Conservation (phyloP, 2,329 filamentous ascomycete genomes). For the Chrysoporthe austroafricana region DNA sequence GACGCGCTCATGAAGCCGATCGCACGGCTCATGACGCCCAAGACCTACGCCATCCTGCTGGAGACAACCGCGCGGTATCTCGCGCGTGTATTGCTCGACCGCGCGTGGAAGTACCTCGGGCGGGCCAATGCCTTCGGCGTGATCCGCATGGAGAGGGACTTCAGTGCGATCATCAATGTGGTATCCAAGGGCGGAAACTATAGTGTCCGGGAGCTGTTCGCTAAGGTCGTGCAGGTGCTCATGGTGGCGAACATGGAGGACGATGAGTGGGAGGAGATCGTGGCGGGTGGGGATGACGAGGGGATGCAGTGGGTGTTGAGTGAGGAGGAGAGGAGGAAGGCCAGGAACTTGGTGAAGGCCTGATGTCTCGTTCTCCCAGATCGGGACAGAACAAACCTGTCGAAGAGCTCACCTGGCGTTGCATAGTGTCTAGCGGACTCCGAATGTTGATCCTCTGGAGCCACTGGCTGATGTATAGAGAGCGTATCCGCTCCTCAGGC, state of each 20-base stretch:
- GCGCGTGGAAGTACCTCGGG: constrained; percentile 79
- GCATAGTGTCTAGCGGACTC: background rate
- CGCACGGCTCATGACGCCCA: constrained; percentile 78
- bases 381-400: background rate
- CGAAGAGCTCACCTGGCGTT: background rate
- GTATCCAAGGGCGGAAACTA: constrained; percentile 76
- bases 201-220: constrained; percentile 75
- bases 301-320: constrained; percentile 74
- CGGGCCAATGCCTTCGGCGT: constrained; percentile 81
- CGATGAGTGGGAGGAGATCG: constrained; percentile 87
- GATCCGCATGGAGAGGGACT: constrained; percentile 81
- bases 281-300: constrained; percentile 56
- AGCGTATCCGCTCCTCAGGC: background rate
- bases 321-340: constrained; percentile 73
- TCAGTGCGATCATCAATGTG: constrained; percentile 72
- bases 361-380: background rate
- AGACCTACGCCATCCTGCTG: constrained; percentile 77
- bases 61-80: constrained; percentile 76
- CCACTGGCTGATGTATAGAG: background rate
- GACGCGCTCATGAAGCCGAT: constrained; percentile 83
- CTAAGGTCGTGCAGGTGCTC: constrained; percentile 76
- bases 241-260: constrained; percentile 94
- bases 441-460: constrained; percentile 5
- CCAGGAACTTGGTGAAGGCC: constrained; percentile 67
- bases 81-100: constrained; percentile 80